Conservation (phyloP, 352 stramenopile species). For the Pythium aristosporum region DNA sequence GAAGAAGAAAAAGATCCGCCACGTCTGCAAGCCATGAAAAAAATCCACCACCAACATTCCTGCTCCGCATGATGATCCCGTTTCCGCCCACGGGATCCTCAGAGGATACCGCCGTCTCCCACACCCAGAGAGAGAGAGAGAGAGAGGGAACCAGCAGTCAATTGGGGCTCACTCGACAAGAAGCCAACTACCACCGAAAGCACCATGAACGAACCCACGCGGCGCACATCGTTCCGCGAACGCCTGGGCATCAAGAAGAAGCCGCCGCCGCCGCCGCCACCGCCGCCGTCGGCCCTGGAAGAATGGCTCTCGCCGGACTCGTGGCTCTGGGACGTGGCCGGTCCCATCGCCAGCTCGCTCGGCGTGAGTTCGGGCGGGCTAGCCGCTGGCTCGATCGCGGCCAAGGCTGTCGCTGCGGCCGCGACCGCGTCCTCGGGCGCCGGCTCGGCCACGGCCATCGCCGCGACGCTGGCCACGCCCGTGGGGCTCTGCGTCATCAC, state of each 20-base stretch:
- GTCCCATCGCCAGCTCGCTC: not conserved
- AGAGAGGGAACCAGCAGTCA: too few relatives aligned
- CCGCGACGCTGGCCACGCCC: not conserved
- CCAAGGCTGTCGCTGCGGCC: constrained; percentile 1
- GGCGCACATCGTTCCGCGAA: not conserved
- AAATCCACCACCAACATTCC: too few relatives aligned
- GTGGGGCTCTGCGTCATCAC: constrained; percentile 5
- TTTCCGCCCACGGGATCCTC: too few relatives aligned
- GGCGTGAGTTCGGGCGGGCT: constrained; percentile 1
- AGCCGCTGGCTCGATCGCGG: not conserved
- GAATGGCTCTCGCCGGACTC: not conserved
- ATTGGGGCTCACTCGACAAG: too few relatives aligned
- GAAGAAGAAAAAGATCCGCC: too few relatives aligned
- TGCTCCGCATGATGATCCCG: too few relatives aligned
- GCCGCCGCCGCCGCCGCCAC: not conserved
- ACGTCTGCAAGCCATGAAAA: too few relatives aligned
- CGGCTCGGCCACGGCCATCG: not conserved
- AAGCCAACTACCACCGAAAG: not conserved
- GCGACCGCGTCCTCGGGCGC: not conserved
- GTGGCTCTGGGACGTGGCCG: constrained; percentile 2
- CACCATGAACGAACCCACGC: not conserved
- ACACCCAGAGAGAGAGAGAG: too few relatives aligned
- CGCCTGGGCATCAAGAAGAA: constrained; percentile 7
- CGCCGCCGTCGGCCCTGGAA: not conserved
- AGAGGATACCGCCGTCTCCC: too few relatives aligned